These are phyloP conservation scores for Cladorrhinum sp. DNA, from an alignment of 2,329 filamentous ascomycete genomes.

Conservation along the genomic window DNA sequence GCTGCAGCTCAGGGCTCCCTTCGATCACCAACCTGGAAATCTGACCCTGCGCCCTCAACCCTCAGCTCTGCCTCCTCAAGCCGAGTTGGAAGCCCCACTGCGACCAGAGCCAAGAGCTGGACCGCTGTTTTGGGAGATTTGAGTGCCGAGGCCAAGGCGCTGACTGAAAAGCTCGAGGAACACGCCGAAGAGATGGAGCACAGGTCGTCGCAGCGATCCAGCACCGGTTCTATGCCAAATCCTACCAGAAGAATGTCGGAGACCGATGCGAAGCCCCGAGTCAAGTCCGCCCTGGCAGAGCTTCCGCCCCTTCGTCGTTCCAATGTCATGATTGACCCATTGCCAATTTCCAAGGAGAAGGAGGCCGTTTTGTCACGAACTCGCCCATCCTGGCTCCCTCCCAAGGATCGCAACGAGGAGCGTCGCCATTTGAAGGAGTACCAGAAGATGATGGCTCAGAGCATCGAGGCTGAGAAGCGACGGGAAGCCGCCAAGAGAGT, in stretches of 20 bases:
- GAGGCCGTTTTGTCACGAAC: constrained; percentile 79
- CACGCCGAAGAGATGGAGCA: constrained; percentile 64
- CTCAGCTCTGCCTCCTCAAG: constrained; percentile 30
- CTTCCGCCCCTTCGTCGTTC: constrained; percentile 67
- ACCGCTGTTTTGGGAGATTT: constrained; percentile 66
- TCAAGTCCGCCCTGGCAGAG: constrained; percentile 66
- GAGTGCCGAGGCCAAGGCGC: constrained; percentile 67
- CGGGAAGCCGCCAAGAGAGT: constrained; percentile 52
- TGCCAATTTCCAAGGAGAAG: constrained; percentile 83
- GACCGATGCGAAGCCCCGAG: constrained; percentile 49
- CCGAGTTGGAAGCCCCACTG: constrained; percentile 41
- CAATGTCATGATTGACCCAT: constrained; percentile 79
- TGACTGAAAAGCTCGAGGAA: constrained; percentile 79
- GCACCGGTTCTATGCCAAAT: constrained; percentile 37
- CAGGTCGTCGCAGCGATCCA: constrained; percentile 36
- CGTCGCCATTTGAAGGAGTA: constrained; percentile 83
- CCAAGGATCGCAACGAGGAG: constrained; percentile 88
- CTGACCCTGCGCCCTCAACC: constrained; percentile 39
- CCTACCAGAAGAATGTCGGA: constrained; percentile 35
- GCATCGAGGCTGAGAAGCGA: constrained; percentile 57
- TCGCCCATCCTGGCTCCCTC: constrained; percentile 78
- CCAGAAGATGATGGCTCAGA: constrained; percentile 73
- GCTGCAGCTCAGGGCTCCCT: constrained; percentile 59
- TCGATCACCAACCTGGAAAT: constrained; percentile 54
- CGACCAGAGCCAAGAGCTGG: constrained; percentile 69